These are phyloP conservation scores for Pyrenophora teres DNA, from an alignment of 2,329 filamentous ascomycete species.

Conservation along the genomic window DNA sequence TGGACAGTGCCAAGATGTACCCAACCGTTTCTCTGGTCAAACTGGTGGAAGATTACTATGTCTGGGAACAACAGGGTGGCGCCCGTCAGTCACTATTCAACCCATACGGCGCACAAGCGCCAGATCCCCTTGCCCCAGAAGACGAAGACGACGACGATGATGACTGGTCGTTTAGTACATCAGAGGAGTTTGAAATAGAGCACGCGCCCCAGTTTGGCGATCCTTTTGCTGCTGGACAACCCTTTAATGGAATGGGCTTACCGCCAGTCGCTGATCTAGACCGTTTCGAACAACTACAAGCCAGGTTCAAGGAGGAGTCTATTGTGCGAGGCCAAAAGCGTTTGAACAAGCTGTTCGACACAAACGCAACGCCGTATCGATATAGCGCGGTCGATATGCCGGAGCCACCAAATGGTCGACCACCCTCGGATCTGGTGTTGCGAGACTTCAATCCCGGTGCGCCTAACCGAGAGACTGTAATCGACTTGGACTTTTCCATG, in stretches of 20 bases:
- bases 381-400: slow-evolving; percentile 59
- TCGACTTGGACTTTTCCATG: slow-evolving; percentile 63
- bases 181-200: slow-evolving; percentile 61
- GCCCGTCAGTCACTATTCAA: slow-evolving; percentile 69
- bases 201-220: slow-evolving; percentile 51
- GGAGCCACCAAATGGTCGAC: slow-evolving; percentile 47
- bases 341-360: slow-evolving; percentile 63
- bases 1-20: slow-evolving; percentile 64
- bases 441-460: slow-evolving; percentile 50
- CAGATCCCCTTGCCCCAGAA: slow-evolving; percentile 54
- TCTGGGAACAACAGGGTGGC: slow-evolving; percentile 77
- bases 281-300: slow-evolving; percentile 49
- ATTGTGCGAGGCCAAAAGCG: slow-evolving; percentile 61
- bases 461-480: slow-evolving; percentile 56
- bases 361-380: slow-evolving; percentile 60
- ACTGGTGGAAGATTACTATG: slow-evolving; percentile 72
- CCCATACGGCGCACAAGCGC: slow-evolving; percentile 61
- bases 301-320: slow-evolving; percentile 61
- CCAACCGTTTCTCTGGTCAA: slow-evolving; percentile 67
- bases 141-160: slow-evolving; percentile 54
- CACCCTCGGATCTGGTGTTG: slow-evolving; percentile 61
- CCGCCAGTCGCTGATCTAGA: slow-evolving; percentile 39
- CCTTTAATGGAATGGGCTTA: slow-evolving; percentile 45
- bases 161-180: slow-evolving; percentile 70
- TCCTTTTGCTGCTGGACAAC: slow-evolving; percentile 48